phyloP scores from a whole-genome alignment of 1,284 basidiomycete genomes.

The Jaminaea rosea region DNA sequence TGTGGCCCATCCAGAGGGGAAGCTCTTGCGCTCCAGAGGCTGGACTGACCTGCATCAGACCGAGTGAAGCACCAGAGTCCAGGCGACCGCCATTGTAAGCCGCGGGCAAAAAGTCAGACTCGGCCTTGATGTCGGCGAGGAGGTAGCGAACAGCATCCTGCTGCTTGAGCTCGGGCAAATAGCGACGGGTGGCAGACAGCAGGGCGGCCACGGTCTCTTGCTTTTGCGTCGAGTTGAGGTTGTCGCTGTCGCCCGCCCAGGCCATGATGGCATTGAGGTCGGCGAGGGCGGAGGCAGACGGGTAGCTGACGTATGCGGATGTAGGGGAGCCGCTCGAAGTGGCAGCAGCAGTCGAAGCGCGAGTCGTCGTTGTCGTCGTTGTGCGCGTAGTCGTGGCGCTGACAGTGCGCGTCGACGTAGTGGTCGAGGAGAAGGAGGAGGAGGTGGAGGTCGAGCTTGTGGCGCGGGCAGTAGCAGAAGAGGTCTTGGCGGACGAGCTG shows the following conservation, averaged over 20 bases:
- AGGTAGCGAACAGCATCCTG: conserved; percentile 23
- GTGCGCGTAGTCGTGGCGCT: neutral
- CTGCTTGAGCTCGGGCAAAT: conserved; percentile 41
- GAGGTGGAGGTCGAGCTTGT: conserved; percentile 2
- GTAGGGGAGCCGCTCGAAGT: conserved; percentile 3
- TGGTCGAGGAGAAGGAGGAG: neutral
- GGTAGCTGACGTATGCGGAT: conserved; percentile 30
- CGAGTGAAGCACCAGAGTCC: conserved; percentile 33
- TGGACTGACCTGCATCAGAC: conserved; percentile 39
- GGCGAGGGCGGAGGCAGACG: conserved; percentile 20
- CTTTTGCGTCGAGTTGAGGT: conserved; percentile 21
- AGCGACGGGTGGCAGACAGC: conserved; percentile 34
- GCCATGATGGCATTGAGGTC: conserved; percentile 37
- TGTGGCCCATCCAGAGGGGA: conserved; percentile 26
- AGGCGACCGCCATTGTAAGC: conserved; percentile 24
- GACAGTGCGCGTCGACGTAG: neutral
- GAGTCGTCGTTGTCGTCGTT: neutral
- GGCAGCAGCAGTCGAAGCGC: conserved; percentile 5
- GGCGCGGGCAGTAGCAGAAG: too few relatives aligned
- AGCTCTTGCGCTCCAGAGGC: conserved; percentile 23
- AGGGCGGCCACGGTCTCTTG: conserved; percentile 40
- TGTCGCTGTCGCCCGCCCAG: conserved; percentile 33
- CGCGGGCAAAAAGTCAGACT: conserved; percentile 31
- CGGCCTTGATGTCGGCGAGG: conserved; percentile 42
- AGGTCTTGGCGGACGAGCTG: neutral